phyloP scores from a whole-genome alignment of 768 basidiomycete genomes.

The Serendipita vermifera region DNA sequence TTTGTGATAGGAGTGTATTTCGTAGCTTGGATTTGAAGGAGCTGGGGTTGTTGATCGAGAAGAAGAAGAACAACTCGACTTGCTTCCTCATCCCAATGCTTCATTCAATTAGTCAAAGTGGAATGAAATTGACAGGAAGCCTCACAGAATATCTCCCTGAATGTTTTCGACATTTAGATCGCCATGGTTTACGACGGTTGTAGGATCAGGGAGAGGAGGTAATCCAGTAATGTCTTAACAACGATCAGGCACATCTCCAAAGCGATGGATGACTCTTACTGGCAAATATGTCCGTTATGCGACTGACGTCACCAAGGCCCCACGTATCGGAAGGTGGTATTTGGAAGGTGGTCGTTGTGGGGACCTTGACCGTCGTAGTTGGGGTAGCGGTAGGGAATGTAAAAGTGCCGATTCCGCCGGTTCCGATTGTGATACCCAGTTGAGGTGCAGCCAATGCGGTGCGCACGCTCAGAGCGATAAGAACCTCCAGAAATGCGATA shows the following conservation, averaged over 20 bases:
- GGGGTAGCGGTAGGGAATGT: background rate
- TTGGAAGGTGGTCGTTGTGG: background rate
- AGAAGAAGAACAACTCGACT: constrained; percentile 39
- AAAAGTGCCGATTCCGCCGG: no score
- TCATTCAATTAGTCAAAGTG: background rate
- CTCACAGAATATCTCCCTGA: constrained; percentile 16
- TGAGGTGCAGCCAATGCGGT: no score
- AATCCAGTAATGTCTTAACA: background rate
- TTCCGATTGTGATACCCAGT: no score
- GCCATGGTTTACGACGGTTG: background rate
- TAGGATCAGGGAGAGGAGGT: background rate
- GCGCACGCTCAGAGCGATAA: no score
- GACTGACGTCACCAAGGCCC: no score
- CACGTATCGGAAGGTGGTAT: background rate
- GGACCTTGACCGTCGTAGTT: background rate
- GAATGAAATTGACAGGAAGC: background rate
- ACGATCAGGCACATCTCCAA: background rate
- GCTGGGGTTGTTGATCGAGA: constrained; percentile 33
- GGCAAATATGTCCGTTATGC: constrained; percentile 1
- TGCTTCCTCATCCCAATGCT: constrained; percentile 46
- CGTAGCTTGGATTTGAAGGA: constrained; percentile 33
- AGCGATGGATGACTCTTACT: background rate
- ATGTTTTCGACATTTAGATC: constrained; percentile 12
- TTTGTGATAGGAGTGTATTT: constrained; percentile 27
- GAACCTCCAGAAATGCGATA: no score